These are phyloP conservation scores for Pulveroboletus sp. DNA, from an alignment of 768 basidiomycete species.

Conservation along the genomic window DNA sequence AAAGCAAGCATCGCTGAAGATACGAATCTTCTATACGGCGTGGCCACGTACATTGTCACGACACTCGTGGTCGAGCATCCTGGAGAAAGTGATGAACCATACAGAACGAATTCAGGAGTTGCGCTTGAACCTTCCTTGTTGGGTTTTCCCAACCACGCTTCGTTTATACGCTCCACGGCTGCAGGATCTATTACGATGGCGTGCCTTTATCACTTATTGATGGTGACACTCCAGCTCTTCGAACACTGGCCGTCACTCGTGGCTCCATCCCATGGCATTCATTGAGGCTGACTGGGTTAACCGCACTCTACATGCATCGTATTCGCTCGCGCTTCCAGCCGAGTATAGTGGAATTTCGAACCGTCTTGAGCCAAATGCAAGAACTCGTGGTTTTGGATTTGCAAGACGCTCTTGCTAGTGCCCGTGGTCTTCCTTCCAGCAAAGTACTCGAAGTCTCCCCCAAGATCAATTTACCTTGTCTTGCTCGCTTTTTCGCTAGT, in stretches of 20 bases:
- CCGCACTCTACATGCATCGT: conserved; percentile 31
- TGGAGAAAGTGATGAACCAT: neutral
- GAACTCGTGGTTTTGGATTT: conserved; percentile 33
- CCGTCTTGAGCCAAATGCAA: conserved; percentile 33
- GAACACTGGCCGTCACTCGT: too few species aligned
- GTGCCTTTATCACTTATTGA: too few species aligned
- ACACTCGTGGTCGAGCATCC: neutral
- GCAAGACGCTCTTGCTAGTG: conserved; percentile 25
- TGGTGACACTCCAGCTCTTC: too few species aligned
- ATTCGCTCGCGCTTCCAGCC: conserved; percentile 22
- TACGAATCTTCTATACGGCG: neutral
- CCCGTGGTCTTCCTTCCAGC: neutral
- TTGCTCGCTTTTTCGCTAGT: conserved; percentile 3
- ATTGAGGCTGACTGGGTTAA: conserved; percentile 22
- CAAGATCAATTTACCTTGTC: neutral
- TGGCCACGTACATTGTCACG: too few species aligned
- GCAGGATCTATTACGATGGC: neutral
- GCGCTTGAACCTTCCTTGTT: neutral
- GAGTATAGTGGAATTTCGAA: conserved; percentile 27
- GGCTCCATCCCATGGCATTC: too few species aligned
- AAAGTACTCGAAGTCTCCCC: neutral
- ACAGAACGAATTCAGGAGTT: neutral
- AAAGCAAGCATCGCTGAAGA: conserved; percentile 31
- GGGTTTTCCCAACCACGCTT: neutral
- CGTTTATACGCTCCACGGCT: neutral